Evolutionary conservation across 768 basidiomycete genomes (phyloP).

Genomic region (Leccinellum rugosiceps): DNA sequence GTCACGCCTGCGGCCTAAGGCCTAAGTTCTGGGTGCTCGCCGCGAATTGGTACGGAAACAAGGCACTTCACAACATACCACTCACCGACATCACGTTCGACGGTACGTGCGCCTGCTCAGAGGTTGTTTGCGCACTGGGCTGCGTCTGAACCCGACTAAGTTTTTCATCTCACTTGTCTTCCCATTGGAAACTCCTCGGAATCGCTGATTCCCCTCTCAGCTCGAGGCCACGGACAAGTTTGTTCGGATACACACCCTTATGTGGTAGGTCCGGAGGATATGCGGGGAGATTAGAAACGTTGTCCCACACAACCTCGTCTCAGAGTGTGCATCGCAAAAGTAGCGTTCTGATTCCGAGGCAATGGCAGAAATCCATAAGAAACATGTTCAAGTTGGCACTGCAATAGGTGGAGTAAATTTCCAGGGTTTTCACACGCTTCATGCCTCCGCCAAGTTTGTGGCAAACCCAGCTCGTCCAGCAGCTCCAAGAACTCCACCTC

Average conservation of each 20-base stretch:
- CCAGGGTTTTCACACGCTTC: background rate
- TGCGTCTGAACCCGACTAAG: background rate
- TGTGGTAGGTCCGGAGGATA: no score
- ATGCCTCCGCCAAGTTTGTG: background rate
- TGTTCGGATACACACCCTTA: background rate
- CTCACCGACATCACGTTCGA: background rate
- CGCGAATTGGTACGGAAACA: background rate
- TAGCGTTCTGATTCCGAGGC: no score
- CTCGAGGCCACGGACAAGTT: no score
- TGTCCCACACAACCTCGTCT: background rate
- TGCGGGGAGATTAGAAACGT: background rate
- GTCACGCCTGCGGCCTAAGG: background rate
- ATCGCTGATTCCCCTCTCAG: background rate
- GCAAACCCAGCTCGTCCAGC: conserved; percentile 12
- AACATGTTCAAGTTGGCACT: no score
- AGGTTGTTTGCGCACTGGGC: background rate
- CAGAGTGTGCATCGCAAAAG: no score
- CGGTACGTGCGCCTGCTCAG: background rate
- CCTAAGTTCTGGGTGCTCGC: background rate
- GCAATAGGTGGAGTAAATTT: no score
- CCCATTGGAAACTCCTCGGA: background rate
- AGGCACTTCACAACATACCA: background rate
- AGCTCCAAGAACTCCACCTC: conserved; percentile 54
- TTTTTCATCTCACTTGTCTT: background rate
- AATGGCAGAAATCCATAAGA: no score